phyloP scores from a whole-genome alignment of 768 basidiomycete genomes.

The Atractiella rhizophila region DNA sequence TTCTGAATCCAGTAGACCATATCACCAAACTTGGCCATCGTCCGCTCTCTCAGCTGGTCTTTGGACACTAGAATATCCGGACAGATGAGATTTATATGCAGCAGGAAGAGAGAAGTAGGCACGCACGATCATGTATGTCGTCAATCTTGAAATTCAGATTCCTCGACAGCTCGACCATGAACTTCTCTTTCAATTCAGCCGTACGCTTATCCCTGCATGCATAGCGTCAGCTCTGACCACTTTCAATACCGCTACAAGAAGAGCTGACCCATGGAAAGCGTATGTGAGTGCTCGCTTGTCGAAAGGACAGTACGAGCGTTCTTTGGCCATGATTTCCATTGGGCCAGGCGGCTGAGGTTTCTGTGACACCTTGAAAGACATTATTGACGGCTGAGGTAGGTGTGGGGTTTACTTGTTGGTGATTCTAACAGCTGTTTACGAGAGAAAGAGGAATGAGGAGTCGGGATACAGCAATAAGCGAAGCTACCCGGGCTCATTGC shows the following conservation, averaged over 20 bases:
- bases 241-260: not conserved
- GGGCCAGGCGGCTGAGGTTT: not conserved
- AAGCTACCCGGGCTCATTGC: too few relatives aligned
- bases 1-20: slow-evolving; percentile 25
- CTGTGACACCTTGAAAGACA: too few relatives aligned
- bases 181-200: slow-evolving; percentile 18
- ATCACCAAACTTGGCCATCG: slow-evolving; percentile 25
- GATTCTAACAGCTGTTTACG: too few relatives aligned
- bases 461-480: too few relatives aligned
- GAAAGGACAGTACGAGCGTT: slow-evolving; percentile 5
- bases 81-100: not conserved
- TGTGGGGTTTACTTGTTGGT: too few relatives aligned
- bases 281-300: slow-evolving; percentile 1
- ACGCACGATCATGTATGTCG: slow-evolving; percentile 22
- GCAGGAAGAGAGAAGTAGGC: not conserved
- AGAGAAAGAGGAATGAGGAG: too few relatives aligned
- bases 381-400: too few relatives aligned
- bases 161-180: slow-evolving; percentile 22
- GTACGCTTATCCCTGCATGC: not conserved
- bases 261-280: not conserved
- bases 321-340: not conserved
- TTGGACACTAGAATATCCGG: slow-evolving; percentile 18
- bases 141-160: slow-evolving; percentile 22
- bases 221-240: not conserved
- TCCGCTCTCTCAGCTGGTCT: slow-evolving; percentile 22